Percentiles rank a stretch among this genome's conserved stretches.
phyloP scores from a whole-genome alignment of 2,329 filamentous ascomycete genomes.

The Fusarium papillatum region DNA sequence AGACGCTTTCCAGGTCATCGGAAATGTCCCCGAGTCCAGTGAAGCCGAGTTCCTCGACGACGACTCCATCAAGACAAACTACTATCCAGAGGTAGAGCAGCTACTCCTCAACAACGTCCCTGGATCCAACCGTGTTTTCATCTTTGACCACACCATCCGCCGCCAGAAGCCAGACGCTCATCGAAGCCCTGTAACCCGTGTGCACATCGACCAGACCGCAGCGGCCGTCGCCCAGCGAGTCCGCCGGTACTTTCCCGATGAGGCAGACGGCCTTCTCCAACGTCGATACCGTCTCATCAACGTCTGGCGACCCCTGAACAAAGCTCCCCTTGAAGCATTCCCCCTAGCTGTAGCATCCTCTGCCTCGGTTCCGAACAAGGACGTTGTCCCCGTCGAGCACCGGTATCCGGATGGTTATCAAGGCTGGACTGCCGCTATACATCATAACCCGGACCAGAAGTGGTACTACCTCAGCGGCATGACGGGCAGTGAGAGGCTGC shows the following conservation, averaged over 20 bases:
- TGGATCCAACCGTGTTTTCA: conserved; percentile 74
- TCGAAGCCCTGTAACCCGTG: conserved; percentile 78
- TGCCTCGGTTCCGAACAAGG: conserved; percentile 69
- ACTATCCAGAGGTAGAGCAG: conserved; percentile 88
- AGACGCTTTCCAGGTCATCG: conserved; percentile 80
- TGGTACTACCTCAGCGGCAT: conserved; percentile 90
- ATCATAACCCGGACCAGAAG: conserved; percentile 70
- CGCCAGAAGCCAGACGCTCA: conserved; percentile 68
- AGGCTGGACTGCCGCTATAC: conserved; percentile 82
- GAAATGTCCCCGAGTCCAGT: conserved; percentile 65
- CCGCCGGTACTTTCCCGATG: conserved; percentile 73
- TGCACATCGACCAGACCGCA: conserved; percentile 88
- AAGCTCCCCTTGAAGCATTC: conserved; percentile 72
- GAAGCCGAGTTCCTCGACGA: conserved; percentile 74
- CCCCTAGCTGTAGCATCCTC: conserved; percentile 80
- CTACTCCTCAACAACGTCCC: conserved; percentile 78
- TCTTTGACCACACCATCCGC: conserved; percentile 95
- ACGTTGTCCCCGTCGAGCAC: conserved; percentile 81
- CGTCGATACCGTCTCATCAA: conserved; percentile 88
- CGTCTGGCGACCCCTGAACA: conserved; percentile 80
- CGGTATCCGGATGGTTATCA: conserved; percentile 74
- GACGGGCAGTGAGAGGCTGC: conserved; percentile 77
- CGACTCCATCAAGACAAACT: conserved; percentile 75
- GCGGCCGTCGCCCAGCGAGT: conserved; percentile 77
- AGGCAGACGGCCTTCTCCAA: conserved; percentile 75